phyloP scores from a whole-genome alignment of 2,329 filamentous ascomycete genomes.

The Apiospora aurea region DNA sequence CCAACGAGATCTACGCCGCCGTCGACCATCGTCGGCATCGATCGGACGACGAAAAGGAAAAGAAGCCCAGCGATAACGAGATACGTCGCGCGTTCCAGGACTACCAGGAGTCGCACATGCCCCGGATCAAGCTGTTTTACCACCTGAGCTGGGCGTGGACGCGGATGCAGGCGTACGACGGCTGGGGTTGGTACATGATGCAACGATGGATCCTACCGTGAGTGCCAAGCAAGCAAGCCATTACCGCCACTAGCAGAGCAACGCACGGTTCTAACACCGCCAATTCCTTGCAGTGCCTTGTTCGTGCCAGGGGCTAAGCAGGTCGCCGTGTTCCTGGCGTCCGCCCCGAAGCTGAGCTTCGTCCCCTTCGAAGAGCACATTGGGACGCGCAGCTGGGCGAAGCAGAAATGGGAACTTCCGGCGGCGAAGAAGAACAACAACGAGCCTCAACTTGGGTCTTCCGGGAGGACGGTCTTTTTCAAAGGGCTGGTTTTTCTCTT shows the following conservation, averaged over 20 bases:
- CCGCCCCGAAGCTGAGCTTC: not conserved
- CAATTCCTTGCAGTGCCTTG: not conserved
- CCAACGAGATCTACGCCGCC: slow-evolving; percentile 36
- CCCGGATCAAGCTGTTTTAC: not conserved
- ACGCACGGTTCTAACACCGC: not conserved
- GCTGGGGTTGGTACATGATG: not conserved
- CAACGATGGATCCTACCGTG: slow-evolving; percentile 15
- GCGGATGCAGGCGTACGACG: slow-evolving; percentile 11
- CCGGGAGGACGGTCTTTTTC: not conserved
- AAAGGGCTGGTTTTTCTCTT: not conserved
- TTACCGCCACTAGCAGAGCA: not conserved
- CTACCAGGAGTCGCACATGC: not conserved
- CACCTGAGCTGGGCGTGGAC: not conserved
- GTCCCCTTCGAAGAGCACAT: not conserved
- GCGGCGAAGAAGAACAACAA: not conserved
- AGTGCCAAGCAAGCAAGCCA: not conserved
- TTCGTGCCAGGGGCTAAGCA: not conserved
- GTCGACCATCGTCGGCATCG: not conserved
- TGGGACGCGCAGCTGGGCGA: not conserved
- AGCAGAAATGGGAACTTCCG: not conserved
- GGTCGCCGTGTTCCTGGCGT: not conserved
- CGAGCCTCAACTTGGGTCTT: not conserved
- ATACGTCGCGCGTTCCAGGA: not conserved
- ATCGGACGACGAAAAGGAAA: not conserved
- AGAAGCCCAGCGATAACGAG: slow-evolving; percentile 25